Evolutionary conservation across 2,329 filamentous ascomycete genomes (phyloP).

Genomic region (Xylaria sp.): DNA sequence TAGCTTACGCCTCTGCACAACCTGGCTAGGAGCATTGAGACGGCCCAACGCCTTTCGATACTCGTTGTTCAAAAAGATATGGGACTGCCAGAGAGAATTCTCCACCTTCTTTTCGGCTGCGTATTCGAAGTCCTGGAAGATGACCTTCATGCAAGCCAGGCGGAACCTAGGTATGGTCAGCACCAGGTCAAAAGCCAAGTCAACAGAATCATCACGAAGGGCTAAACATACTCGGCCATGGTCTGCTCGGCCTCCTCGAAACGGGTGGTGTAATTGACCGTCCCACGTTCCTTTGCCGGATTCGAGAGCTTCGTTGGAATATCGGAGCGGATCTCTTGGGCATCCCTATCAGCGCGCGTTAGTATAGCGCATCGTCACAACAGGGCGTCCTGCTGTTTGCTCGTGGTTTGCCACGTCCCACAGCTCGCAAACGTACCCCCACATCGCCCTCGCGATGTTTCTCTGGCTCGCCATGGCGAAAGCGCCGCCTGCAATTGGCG

Average conservation of each 20-base stretch:
- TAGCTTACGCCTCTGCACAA: slow-evolving; percentile 77
- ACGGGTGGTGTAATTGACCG: slow-evolving; percentile 46
- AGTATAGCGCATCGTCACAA: slow-evolving; percentile 16
- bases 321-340: slow-evolving; percentile 47
- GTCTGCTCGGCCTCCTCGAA: slow-evolving; percentile 50
- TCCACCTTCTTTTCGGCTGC: slow-evolving; percentile 74
- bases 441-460: slow-evolving; percentile 45
- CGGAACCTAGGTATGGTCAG: slow-evolving; percentile 67
- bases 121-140: slow-evolving; percentile 77
- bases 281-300: slow-evolving; percentile 48
- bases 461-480: slow-evolving; percentile 45
- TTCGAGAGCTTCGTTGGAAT: slow-evolving; percentile 43
- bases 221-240: slow-evolving; percentile 49
- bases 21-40: slow-evolving; percentile 62
- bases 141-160: slow-evolving; percentile 74
- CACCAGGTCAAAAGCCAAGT: slow-evolving; percentile 22
- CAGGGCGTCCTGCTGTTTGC: neutral
- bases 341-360: slow-evolving; percentile 40
- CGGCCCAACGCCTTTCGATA: slow-evolving; percentile 77
- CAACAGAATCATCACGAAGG: slow-evolving; percentile 16
- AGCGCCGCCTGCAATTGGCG: slow-evolving; percentile 12
- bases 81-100: slow-evolving; percentile 79
- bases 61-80: slow-evolving; percentile 79
- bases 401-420: neutral
- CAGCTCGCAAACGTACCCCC: slow-evolving; percentile 44